These are phyloP conservation scores for Limonium bicolor DNA, from an alignment of 148 eudicot genomes.

Conservation along the genomic window DNA sequence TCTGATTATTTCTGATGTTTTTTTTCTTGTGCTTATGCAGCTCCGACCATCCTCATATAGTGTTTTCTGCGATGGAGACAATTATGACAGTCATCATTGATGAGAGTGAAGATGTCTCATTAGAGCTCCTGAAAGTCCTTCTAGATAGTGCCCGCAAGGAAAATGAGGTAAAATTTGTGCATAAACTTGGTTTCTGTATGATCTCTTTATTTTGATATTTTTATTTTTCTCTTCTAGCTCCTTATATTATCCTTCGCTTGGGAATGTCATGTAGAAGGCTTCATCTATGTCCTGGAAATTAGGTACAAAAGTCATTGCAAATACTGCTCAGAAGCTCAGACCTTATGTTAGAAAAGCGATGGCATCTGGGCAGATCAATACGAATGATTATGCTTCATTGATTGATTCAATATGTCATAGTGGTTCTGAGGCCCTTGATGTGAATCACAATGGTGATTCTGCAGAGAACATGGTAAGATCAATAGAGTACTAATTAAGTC, in stretches of 20 bases:
- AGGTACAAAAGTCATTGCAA: constrained; percentile 9
- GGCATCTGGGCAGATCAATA: constrained; percentile 3
- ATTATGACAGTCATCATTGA: constrained; percentile 58
- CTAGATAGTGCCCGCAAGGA: constrained; percentile 45
- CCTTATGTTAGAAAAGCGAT: constrained; percentile 3
- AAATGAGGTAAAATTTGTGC: constrained; percentile 46
- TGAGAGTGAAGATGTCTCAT: constrained; percentile 56
- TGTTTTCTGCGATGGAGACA: constrained; percentile 45
- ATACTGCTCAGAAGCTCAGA: constrained; percentile 7
- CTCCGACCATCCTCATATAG: constrained; percentile 37
- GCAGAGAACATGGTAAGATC: constrained; percentile 6
- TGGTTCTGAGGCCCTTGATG: background rate
- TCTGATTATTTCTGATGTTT: background rate
- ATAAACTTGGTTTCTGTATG: background rate
- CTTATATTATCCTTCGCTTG: background rate
- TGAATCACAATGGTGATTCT: constrained; percentile 3
- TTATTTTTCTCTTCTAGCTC: background rate
- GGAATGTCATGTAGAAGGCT: constrained; percentile 1
- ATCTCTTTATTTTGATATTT: background rate
- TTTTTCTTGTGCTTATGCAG: constrained; percentile 16
- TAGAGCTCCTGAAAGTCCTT: constrained; percentile 46
- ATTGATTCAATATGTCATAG: constrained; percentile 2
- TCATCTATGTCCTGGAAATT: constrained; percentile 11
- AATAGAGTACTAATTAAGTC: too few species aligned
- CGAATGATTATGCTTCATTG: constrained; percentile 2